A percentile compares a stretch with the other conserved stretches of the same genome.
These are phyloP conservation scores for Pezicula rhizophila DNA, from an alignment of 2,329 filamentous ascomycete species.

Conservation along the genomic window DNA sequence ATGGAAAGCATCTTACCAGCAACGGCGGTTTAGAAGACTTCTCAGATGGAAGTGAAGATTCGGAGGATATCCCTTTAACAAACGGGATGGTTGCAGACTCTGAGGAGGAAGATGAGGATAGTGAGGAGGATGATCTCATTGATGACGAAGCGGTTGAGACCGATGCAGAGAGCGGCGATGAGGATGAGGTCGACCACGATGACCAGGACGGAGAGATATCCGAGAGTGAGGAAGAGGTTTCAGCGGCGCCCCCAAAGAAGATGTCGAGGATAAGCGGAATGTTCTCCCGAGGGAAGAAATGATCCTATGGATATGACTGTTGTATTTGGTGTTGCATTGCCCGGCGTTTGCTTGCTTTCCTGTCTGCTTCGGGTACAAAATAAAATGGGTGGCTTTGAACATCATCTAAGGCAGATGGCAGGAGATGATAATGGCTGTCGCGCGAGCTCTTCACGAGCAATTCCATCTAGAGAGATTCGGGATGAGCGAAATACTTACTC, in stretches of 20 bases:
- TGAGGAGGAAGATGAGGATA: conserved; percentile 41
- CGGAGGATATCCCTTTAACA: conserved; percentile 32
- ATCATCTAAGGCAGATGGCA: neutral
- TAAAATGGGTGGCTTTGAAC: neutral
- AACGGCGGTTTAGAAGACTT: conserved; percentile 18
- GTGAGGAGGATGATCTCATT: conserved; percentile 36
- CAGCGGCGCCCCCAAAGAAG: conserved; percentile 21
- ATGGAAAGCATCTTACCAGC: conserved; percentile 7
- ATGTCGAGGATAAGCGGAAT: conserved; percentile 17
- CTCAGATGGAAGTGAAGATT: conserved; percentile 25
- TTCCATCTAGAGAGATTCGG: too few species aligned
- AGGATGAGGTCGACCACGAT: conserved; percentile 40
- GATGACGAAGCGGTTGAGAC: conserved; percentile 46
- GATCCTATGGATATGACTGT: conserved; percentile 6
- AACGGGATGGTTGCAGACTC: conserved; percentile 41
- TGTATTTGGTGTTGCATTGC: conserved; percentile 24
- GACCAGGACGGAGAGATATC: conserved; percentile 36
- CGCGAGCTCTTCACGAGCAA: neutral
- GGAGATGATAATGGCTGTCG: neutral
- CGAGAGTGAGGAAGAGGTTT: conserved; percentile 34
- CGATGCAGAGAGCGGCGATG: conserved; percentile 28
- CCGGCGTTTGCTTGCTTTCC: conserved; percentile 15
- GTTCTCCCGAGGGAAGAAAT: conserved; percentile 20
- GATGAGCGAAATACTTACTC: too few species aligned
- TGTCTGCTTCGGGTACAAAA: conserved; percentile 4